Evolutionary conservation across 495 filamentous ascomycete species (phyloP).

Genomic region (Xylona heveae): DNA sequence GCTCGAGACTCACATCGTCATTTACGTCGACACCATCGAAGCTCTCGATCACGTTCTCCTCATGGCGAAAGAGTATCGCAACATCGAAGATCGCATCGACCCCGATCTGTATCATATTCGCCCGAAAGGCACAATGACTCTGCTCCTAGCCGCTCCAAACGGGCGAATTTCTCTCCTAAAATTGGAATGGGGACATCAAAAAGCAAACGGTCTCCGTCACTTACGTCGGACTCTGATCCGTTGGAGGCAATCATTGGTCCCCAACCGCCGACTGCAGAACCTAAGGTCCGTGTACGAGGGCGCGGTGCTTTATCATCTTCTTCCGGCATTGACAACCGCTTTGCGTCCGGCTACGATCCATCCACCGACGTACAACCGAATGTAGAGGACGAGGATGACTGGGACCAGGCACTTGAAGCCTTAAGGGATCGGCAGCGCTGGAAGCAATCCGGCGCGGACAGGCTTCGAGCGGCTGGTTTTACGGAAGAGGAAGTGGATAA

Average conservation of each 20-base stretch:
- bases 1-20: too few relatives aligned
- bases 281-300: constrained; percentile 41
- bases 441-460: constrained; percentile 57
- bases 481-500: constrained; percentile 51
- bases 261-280: constrained; percentile 30
- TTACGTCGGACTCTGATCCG: constrained; percentile 42
- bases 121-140: too few relatives aligned
- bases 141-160: too few relatives aligned
- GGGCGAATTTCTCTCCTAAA: too few relatives aligned
- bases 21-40: too few relatives aligned
- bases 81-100: too few relatives aligned
- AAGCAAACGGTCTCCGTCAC: too few relatives aligned
- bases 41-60: too few relatives aligned
- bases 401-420: constrained; percentile 67
- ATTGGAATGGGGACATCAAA: too few relatives aligned
- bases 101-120: too few relatives aligned
- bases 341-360: constrained; percentile 60
- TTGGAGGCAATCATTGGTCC: constrained; percentile 68
- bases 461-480: constrained; percentile 61
- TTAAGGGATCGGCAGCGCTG: constrained; percentile 64
- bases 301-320: constrained; percentile 39
- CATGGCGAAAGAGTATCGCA: too few relatives aligned
- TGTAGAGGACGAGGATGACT: constrained; percentile 36
- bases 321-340: constrained; percentile 62
- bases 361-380: constrained; percentile 40